phyloP scores from a whole-genome alignment of 495 filamentous ascomycete species.

The Penicillium bialowiezense region DNA sequence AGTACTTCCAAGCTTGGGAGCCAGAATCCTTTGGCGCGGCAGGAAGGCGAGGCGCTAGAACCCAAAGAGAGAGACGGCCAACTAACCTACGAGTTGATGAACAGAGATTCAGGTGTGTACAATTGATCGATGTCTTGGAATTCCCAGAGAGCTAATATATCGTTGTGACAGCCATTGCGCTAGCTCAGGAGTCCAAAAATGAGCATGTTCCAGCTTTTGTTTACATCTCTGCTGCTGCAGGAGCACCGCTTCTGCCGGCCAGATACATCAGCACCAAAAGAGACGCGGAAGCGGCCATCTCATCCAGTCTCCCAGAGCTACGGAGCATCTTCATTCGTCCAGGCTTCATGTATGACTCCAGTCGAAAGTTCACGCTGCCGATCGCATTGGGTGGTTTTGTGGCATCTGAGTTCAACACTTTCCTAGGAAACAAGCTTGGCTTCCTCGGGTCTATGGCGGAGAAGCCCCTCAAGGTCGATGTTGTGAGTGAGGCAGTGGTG shows the following conservation, averaged over 20 bases:
- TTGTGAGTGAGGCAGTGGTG: conserved; percentile 80
- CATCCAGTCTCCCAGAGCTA: conserved; percentile 66
- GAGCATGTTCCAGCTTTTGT: conserved; percentile 68
- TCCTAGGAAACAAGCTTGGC: conserved; percentile 69
- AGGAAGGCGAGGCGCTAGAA: conserved; percentile 55
- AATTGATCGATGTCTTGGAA: background rate
- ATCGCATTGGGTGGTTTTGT: conserved; percentile 71
- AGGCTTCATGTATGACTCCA: conserved; percentile 85
- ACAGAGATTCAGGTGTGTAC: conserved; percentile 71
- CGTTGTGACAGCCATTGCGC: conserved; percentile 52
- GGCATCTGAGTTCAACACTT: conserved; percentile 66
- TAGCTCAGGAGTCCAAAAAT: conserved; percentile 74
- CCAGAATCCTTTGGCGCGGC: conserved; percentile 62
- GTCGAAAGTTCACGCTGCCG: conserved; percentile 76
- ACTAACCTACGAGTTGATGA: conserved; percentile 97
- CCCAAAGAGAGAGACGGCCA: conserved; percentile 67
- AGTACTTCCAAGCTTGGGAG: conserved; percentile 59
- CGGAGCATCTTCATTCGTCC: conserved; percentile 79
- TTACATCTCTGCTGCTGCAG: conserved; percentile 85
- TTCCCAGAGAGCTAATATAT: conserved; percentile 16
- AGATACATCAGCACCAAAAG: conserved; percentile 92
- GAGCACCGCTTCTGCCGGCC: conserved; percentile 74
- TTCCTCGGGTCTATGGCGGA: conserved; percentile 74
- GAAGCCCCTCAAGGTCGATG: conserved; percentile 83
- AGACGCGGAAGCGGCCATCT: conserved; percentile 80